Evolutionary conservation across 2,329 filamentous ascomycete genomes (phyloP).

Genomic region (Scopulariopsis brevicaulis): DNA sequence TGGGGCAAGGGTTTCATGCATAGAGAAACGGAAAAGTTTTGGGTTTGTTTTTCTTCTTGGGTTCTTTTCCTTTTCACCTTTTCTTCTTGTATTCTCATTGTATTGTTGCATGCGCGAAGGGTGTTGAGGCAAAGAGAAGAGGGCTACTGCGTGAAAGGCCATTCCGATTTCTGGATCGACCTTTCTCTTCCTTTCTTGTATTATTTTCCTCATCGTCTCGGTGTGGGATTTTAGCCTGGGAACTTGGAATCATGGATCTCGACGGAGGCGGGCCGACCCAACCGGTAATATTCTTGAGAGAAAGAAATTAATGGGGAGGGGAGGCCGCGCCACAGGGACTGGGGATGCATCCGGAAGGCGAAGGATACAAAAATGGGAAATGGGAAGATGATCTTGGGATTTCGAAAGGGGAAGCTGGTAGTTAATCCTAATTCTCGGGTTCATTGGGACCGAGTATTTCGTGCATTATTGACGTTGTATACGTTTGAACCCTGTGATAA

Average conservation of each 20-base stretch:
- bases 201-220: neutral
- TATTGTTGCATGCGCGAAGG: too few relatives aligned
- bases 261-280: neutral
- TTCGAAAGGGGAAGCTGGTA: neutral
- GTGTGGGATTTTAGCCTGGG: neutral
- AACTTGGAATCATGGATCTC: neutral
- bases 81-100: too few relatives aligned
- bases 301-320: neutral
- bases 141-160: too few relatives aligned
- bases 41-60: neutral
- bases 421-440: neutral
- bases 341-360: neutral
- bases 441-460: neutral
- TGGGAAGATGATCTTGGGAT: neutral
- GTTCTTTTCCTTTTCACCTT: too few relatives aligned
- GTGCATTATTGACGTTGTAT: too few relatives aligned
- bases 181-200: neutral
- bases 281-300: neutral
- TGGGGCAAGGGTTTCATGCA: neutral
- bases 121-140: too few relatives aligned
- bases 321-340: neutral
- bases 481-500: too few relatives aligned
- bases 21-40: constrained; percentile 2
- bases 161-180: too few relatives aligned
- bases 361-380: neutral